Percentiles rank a stretch among this genome's conserved stretches.
Evolutionary conservation across 2,329 filamentous ascomycete species (phyloP).

Genomic region (Basipetospora chlamydospora): DNA sequence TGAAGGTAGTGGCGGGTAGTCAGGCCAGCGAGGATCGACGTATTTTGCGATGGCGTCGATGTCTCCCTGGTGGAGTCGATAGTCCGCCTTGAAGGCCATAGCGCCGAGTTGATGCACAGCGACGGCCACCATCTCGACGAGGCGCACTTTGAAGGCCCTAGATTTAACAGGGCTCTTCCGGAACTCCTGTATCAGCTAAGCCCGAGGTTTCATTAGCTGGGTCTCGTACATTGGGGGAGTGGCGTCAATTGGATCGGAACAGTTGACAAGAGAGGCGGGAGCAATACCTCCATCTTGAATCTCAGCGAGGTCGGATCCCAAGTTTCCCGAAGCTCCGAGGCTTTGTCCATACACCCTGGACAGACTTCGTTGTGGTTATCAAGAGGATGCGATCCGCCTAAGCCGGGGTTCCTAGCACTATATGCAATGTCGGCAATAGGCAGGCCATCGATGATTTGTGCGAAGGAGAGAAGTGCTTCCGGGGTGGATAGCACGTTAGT

Average conservation of each 20-base stretch:
- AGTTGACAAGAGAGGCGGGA: too few relatives aligned
- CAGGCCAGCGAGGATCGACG: conserved; percentile 9
- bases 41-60: conserved; percentile 11
- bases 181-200: conserved; percentile 15
- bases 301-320: conserved; percentile 6
- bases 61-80: conserved; percentile 10
- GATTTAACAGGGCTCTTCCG: conserved; percentile 11
- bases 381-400: neutral
- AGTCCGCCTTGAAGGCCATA: conserved; percentile 11
- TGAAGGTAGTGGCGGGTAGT: conserved; percentile 11
- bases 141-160: conserved; percentile 12
- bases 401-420: neutral
- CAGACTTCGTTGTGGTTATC: conserved; percentile 11
- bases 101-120: conserved; percentile 17
- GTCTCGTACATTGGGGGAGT: too few relatives aligned
- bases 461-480: neutral
- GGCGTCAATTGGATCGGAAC: too few relatives aligned
- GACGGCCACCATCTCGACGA: conserved; percentile 18
- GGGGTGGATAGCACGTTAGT: conserved; percentile 1
- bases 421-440: neutral
- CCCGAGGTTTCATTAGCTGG: too few relatives aligned
- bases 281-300: too few relatives aligned
- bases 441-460: neutral
- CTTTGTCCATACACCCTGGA: conserved; percentile 8
- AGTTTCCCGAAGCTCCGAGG: conserved; percentile 6